Percentiles rank a stretch among this genome's conserved stretches.
Evolutionary conservation across 2,329 filamentous ascomycete species (phyloP).

Genomic region (Aspergillaceae sp.): DNA sequence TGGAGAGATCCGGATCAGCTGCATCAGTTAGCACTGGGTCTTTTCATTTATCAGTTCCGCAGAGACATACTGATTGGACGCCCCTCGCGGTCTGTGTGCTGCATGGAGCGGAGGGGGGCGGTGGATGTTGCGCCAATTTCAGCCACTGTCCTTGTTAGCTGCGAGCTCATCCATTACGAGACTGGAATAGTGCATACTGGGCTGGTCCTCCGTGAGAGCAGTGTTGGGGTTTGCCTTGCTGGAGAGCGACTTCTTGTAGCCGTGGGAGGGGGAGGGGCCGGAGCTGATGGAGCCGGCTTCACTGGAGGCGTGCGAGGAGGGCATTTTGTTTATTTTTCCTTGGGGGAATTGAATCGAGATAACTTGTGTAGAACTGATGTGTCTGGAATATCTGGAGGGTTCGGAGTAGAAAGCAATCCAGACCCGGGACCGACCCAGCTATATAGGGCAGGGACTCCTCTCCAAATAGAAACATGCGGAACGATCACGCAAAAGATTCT

Average conservation of each 20-base stretch:
- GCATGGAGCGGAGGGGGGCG: slow-evolving; percentile 61
- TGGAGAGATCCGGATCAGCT: slow-evolving; percentile 86
- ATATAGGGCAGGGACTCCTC: background rate
- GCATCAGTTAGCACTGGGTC: slow-evolving; percentile 8
- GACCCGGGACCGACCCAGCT: no score
- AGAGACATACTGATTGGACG: slow-evolving; percentile 61
- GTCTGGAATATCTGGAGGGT: background rate
- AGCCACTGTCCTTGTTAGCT: slow-evolving; percentile 15
- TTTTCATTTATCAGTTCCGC: background rate
- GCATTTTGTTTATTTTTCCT: background rate
- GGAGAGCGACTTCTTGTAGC: slow-evolving; percentile 41
- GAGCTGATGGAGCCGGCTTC: background rate
- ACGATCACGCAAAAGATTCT: background rate
- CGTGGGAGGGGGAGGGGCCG: slow-evolving; percentile 1
- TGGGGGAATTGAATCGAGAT: no score
- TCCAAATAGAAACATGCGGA: background rate
- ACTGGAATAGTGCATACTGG: slow-evolving; percentile 52
- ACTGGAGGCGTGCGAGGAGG: background rate
- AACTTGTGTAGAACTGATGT: background rate
- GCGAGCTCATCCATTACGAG: background rate
- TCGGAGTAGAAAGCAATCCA: no score
- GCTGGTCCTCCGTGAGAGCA: slow-evolving; percentile 75
- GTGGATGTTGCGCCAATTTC: slow-evolving; percentile 25
- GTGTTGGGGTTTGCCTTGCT: slow-evolving; percentile 78
- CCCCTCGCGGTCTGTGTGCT: slow-evolving; percentile 67